Evolutionary conservation across 2,329 filamentous ascomycete species (phyloP), one percentile per base, ranked within the genome.

Genomic region (Fusarium globosum): DNA sequence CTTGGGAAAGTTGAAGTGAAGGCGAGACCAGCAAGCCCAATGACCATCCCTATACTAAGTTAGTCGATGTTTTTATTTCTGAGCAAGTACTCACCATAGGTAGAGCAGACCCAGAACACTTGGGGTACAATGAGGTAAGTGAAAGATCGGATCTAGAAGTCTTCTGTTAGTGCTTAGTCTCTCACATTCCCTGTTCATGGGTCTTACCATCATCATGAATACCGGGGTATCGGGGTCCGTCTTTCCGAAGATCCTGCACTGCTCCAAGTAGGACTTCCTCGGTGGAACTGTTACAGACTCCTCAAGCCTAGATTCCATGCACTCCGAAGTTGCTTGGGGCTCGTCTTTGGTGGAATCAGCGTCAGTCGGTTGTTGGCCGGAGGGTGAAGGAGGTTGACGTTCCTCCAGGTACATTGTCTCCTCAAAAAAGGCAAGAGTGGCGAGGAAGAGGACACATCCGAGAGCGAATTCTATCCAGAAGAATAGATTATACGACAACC

Each of bases 101-200:
- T 45, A n/a, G 55, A n/a, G 55, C 55, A 58, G n/a, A 58, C 55
- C 55, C 55, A 58, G 23, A 58, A 58, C n/a, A 58, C 55, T 8
- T 23, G 55, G n/a, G 55, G 55, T 16, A 58, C n/a, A 2, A 58
- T 26, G 16, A 58, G 18, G 13, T 58, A 58, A 36, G 55, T 58
- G 28, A 58, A 58, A 16, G 55, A 58, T 21, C 55, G 41, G 30
- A 58, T 21, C 55, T 58, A 12, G 10, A 38, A 21, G n/a, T 5
- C 13, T 10, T 20, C 2, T 33, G 41, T 58, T 13, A 58, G 55
- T 36, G 5, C 16, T 33, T 43, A 6, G 6, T 43, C 9, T 35
- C 26, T 56, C 4, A 20, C 0, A 14, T 14, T 42, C 11, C 21
- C 20, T 21, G 20, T 18, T 33, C 10, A 26, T 21, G 33, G 15